phyloP scores from a whole-genome alignment of 2,329 filamentous ascomycete species.

The Venturia effusa region DNA sequence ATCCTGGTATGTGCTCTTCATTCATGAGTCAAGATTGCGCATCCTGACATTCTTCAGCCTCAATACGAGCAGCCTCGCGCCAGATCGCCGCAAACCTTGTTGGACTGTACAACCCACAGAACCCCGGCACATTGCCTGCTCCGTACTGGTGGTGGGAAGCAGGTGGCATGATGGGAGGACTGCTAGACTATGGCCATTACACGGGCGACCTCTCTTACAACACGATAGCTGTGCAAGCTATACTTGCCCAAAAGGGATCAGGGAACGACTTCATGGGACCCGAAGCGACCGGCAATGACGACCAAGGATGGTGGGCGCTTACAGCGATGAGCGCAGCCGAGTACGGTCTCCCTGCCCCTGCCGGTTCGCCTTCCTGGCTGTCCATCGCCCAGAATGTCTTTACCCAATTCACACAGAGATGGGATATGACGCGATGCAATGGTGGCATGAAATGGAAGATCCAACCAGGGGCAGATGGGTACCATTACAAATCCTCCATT shows the following conservation, averaged over 20 bases:
- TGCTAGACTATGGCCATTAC: conserved; percentile 34
- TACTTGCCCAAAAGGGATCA: conserved; percentile 31
- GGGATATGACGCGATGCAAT: conserved; percentile 27
- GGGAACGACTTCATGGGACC: conserved; percentile 32
- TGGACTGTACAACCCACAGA: conserved; percentile 6
- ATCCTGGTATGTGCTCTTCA: background rate
- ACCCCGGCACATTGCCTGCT: conserved; percentile 19
- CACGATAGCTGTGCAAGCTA: conserved; percentile 29
- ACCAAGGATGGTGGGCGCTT: conserved; percentile 48
- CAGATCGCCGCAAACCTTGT: conserved; percentile 1
- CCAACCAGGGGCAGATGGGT: conserved; percentile 38
- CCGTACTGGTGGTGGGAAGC: conserved; percentile 35
- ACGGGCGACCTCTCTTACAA: conserved; percentile 32
- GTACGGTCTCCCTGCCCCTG: conserved; percentile 31
- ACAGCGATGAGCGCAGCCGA: conserved; percentile 47
- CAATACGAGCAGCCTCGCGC: conserved; percentile 5
- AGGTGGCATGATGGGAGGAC: conserved; percentile 28
- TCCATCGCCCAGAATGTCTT: conserved; percentile 26
- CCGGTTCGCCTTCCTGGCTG: conserved; percentile 18
- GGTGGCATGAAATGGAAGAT: conserved; percentile 30
- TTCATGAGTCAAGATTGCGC: background rate
- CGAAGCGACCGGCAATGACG: conserved; percentile 42
- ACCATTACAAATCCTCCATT: conserved; percentile 31
- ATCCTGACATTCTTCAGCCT: background rate
- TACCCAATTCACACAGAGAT: conserved; percentile 26